Conservation (phyloP, 1,284 basidiomycete genomes). For the Puccinia triticina region DNA sequence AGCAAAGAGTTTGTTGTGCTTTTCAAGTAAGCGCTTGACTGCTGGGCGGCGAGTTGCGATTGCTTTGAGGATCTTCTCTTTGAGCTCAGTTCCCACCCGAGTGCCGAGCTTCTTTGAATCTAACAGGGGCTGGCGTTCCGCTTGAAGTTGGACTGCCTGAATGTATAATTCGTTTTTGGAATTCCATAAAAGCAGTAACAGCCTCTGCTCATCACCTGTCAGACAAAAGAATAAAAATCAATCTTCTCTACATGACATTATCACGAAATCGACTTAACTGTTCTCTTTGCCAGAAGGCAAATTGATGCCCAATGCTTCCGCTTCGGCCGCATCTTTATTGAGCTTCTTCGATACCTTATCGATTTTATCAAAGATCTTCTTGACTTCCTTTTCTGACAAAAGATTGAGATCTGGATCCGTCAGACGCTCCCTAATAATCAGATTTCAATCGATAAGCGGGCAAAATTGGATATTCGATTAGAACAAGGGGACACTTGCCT, state of each 20-base stretch:
- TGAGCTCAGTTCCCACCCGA: background rate
- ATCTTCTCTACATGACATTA: background rate
- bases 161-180: background rate
- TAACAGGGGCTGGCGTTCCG: background rate
- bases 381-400: background rate
- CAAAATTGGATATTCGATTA: background rate
- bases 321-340: background rate
- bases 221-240: background rate
- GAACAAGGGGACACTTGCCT: background rate
- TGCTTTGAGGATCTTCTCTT: constrained; percentile 3
- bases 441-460: background rate
- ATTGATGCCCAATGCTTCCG: background rate
- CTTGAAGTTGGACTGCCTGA: background rate
- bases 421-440: background rate
- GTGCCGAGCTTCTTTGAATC: background rate
- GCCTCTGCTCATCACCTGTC: background rate
- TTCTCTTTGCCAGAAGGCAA: background rate
- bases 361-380: background rate
- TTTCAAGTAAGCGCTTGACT: background rate
- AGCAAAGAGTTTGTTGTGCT: background rate
- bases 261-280: background rate
- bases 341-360: background rate
- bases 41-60: background rate
- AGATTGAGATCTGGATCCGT: background rate
- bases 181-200: background rate